Evolutionary conservation across 441 rosid genomes (phyloP).

Genomic region (Euphorbia celastroides): DNA sequence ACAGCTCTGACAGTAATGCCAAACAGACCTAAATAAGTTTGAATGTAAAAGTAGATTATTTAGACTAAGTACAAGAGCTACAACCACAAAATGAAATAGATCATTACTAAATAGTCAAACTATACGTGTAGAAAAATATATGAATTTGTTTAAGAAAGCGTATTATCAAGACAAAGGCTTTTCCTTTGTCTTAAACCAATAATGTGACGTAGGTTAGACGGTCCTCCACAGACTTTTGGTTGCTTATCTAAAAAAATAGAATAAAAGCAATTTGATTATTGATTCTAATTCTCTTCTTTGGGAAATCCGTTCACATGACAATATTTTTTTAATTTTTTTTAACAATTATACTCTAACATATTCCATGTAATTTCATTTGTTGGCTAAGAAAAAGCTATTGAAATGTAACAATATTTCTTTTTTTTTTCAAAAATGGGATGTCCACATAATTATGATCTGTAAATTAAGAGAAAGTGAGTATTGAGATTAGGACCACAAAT

Average conservation of each 20-base stretch:
- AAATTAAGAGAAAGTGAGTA: background rate
- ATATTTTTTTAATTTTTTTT: too few relatives aligned
- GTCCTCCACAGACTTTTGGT: background rate
- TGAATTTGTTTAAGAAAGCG: background rate
- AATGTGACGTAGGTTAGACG: constrained; percentile 12
- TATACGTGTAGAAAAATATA: too few relatives aligned
- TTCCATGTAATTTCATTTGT: background rate
- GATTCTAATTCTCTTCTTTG: background rate
- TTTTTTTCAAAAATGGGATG: too few relatives aligned
- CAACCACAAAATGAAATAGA: too few relatives aligned
- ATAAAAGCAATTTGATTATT: background rate
- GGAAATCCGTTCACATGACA: constrained; percentile 5
- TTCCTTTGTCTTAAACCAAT: constrained; percentile 4
- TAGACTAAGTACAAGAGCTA: too few relatives aligned
- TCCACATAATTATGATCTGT: background rate
- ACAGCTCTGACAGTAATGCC: too few relatives aligned
- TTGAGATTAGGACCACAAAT: background rate
- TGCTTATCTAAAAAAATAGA: background rate
- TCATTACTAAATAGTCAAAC: too few relatives aligned
- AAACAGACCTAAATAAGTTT: too few relatives aligned
- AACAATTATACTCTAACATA: background rate
- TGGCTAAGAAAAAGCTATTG: background rate
- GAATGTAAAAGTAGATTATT: too few relatives aligned
- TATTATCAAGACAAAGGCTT: background rate
- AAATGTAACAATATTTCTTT: background rate